A percentile compares a stretch with the other conserved stretches of the same genome.
phyloP scores from a whole-genome alignment of 306 rosid species.

The cucumber (Cucumis sativus) region DNA sequence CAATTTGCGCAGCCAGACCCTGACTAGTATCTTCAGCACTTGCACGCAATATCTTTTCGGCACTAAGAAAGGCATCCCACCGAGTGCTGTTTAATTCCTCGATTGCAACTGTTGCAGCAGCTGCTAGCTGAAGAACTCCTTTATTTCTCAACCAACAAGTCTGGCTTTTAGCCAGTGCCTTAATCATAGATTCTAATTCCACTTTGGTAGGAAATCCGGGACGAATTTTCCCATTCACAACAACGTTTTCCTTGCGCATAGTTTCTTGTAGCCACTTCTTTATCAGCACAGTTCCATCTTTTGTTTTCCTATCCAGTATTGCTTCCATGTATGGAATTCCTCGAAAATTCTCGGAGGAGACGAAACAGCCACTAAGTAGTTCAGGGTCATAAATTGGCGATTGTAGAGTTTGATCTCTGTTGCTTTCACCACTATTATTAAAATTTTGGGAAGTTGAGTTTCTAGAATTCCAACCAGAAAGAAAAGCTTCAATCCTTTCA shows the following conservation, averaged over 20 bases:
- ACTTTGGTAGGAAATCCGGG: conserved; percentile 46
- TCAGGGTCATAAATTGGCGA: conserved; percentile 24
- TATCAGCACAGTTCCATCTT: conserved; percentile 63
- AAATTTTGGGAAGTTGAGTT: conserved; percentile 36
- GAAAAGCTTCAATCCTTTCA: conserved; percentile 62
- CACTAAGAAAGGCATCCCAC: conserved; percentile 82
- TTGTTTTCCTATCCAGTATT: conserved; percentile 68
- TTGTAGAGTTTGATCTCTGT: conserved; percentile 31
- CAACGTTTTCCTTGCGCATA: conserved; percentile 42
- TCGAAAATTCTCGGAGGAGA: conserved; percentile 59
- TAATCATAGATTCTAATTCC: conserved; percentile 66
- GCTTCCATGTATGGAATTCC: conserved; percentile 82
- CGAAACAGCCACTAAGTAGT: conserved; percentile 50
- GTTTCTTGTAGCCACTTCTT: conserved; percentile 95
- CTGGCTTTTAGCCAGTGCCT: conserved; percentile 60
- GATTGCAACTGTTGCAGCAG: conserved; percentile 56
- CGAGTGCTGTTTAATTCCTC: conserved; percentile 52
- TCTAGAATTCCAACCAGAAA: conserved; percentile 66
- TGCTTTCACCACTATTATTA: conserved; percentile 39
- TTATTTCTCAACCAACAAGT: conserved; percentile 59
- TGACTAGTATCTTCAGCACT: conserved; percentile 87
- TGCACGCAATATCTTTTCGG: conserved; percentile 50
- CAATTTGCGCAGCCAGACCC: conserved; percentile 84
- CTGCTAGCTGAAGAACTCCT: conserved; percentile 84
- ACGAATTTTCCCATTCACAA: conserved; percentile 49